Evolutionary conservation across 2,329 filamentous ascomycete genomes (phyloP), one percentile per base, ranked within the genome.

Genomic region (Phialocephala sp.): DNA sequence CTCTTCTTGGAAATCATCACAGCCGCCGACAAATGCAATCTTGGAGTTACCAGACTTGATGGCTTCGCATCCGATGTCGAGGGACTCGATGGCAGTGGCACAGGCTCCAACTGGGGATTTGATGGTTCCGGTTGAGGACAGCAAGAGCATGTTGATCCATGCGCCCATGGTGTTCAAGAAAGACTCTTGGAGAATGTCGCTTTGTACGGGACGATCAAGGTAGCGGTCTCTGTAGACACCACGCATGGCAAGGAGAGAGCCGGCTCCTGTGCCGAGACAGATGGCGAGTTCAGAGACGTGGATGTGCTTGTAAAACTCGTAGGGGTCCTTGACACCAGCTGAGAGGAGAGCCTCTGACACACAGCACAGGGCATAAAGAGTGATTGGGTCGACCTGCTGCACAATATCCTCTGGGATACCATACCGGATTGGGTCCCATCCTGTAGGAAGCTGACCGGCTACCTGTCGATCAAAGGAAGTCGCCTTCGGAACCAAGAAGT

Each of bases 131-230:
- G 94, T 97, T 4, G 94, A 97, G 4, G 94, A 97, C 69, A 98
- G 83, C 69, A 98, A 84, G 80, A 98, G 83, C 94, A 98, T 98
- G 85, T 98, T 98, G 65, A 98, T 93, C 94, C 94, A 98, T 9
- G 94, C 95, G 72, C 92, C 89, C 93, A 97, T 97, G 63, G 95
- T 98, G 85, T 98, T 98, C 87, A 97, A 97, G 84, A 98, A 98
- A 8, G 94, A 97, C 81, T 98, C 94, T 77, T 97, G 94, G 22
- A 98, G 86, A 77, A 98, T 97, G 76, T 98, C 94, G 81, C 97
- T 97, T 81, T 97, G 94, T 59, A 97, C 87, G 60, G 94, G 94
- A 82, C 93, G 93, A 82, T 98, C 95, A 67, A 97, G 85, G 87
- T 90, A 97, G 64, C 94, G 91, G 79, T 97, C 93, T 80, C 93